Evolutionary conservation across 208 protist species (phyloP).

Genomic region (Acanthamoeba sp.): DNA sequence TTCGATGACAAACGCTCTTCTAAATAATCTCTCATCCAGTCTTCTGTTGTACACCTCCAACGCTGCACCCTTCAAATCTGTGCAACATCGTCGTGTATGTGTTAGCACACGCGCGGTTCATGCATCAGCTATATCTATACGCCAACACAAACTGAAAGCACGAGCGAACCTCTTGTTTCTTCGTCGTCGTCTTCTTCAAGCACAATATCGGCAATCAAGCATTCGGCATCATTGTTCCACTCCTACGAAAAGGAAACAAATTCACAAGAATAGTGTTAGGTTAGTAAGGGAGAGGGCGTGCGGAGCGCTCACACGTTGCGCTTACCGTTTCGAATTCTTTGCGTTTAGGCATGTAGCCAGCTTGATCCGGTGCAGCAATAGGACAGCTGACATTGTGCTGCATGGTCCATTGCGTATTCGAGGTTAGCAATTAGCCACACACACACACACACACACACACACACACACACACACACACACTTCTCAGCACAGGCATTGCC

Average conservation of each 20-base stretch:
- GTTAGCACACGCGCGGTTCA: background rate
- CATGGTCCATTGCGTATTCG: background rate
- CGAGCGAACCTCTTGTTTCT: background rate
- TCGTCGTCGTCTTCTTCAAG: slow-evolving; percentile 34
- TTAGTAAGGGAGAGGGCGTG: too few species aligned
- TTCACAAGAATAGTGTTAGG: background rate
- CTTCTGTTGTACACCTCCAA: slow-evolving; percentile 60
- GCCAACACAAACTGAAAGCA: too few species aligned
- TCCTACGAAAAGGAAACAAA: background rate
- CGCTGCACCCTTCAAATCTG: background rate
- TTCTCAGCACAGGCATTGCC: too few species aligned
- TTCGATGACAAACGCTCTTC: background rate
- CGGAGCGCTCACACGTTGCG: too few species aligned
- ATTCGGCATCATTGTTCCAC: slow-evolving; percentile 56
- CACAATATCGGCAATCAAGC: slow-evolving; percentile 31
- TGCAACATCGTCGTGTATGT: background rate
- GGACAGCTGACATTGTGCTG: slow-evolving; percentile 43
- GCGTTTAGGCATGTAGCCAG: slow-evolving; percentile 59
- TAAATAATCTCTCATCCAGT: background rate
- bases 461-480: too few species aligned
- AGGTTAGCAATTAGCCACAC: too few species aligned
- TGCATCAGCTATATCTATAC: too few species aligned
- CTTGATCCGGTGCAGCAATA: slow-evolving; percentile 18
- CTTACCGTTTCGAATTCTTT: slow-evolving; percentile 36
- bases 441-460: too few species aligned